Evolutionary conservation across 306 rosid genomes (phyloP).

Genomic region (Cicer chorassanicum): DNA sequence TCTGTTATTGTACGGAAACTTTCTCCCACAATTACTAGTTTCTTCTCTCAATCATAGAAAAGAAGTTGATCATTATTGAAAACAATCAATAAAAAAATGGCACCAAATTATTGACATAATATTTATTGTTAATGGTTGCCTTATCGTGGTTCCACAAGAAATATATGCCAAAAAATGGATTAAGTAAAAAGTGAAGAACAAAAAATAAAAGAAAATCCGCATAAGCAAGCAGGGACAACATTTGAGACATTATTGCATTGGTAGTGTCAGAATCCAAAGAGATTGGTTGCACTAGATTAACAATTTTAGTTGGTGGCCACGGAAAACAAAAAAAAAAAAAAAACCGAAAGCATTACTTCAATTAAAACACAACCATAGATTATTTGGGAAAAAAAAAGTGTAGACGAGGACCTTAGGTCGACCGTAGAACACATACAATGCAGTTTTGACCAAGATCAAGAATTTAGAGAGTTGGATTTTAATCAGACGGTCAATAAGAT

Average conservation of each 20-base stretch:
- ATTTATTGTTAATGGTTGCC: slow-evolving; percentile 20
- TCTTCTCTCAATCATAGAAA: slow-evolving; percentile 38
- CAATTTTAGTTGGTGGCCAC: slow-evolving; percentile 28
- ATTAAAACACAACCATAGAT: slow-evolving; percentile 9
- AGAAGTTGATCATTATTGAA: slow-evolving; percentile 18
- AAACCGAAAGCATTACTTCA: not conserved
- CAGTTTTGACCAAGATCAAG: not conserved
- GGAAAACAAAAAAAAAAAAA: too few species aligned
- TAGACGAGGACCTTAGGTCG: slow-evolving; percentile 20
- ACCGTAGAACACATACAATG: not conserved
- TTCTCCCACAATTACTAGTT: slow-evolving; percentile 5
- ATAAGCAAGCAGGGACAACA: slow-evolving; percentile 26
- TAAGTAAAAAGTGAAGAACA: not conserved
- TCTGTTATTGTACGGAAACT: slow-evolving; percentile 45
- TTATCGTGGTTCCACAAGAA: slow-evolving; percentile 38
- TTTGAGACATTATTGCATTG: slow-evolving; percentile 30
- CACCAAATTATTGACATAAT: slow-evolving; percentile 33
- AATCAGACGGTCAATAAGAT: too few species aligned
- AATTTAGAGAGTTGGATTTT: too few species aligned
- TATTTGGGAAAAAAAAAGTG: slow-evolving; percentile 2
- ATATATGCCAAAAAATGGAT: not conserved
- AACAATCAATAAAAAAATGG: not conserved
- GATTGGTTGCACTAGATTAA: slow-evolving; percentile 29
- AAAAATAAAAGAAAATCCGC: not conserved
- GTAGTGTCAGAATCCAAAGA: slow-evolving; percentile 34